These are phyloP conservation scores for Adenanthera pavonina DNA, from an alignment of 306 rosid species.

Conservation along the genomic window DNA sequence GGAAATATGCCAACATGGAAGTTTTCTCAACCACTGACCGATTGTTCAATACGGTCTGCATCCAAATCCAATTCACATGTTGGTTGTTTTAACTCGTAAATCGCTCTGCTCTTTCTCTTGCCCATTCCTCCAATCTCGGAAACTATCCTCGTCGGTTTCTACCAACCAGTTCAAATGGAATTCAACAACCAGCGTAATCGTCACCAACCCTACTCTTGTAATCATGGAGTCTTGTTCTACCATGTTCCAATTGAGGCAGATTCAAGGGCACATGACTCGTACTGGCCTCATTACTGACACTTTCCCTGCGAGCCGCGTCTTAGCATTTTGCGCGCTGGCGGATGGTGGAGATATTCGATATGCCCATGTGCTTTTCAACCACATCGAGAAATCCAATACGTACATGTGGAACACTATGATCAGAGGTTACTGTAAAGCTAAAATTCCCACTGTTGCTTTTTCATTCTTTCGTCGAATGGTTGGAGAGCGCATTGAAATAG, in stretches of 20 bases:
- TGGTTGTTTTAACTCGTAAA: background rate
- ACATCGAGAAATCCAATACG: conserved; percentile 61
- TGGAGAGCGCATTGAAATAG: conserved; percentile 44
- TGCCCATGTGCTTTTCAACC: conserved; percentile 52
- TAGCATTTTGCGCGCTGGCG: conserved; percentile 83
- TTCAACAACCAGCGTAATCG: conserved; percentile 63
- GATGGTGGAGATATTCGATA: conserved; percentile 60
- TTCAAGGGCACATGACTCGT: conserved; percentile 76
- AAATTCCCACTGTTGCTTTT: conserved; percentile 50
- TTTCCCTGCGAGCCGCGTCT: conserved; percentile 70
- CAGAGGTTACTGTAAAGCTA: conserved; percentile 57
- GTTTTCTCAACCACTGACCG: background rate
- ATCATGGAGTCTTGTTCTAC: conserved; percentile 69
- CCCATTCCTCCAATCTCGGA: conserved; percentile 16
- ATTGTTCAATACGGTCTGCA: background rate
- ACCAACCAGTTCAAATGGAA: conserved; percentile 58
- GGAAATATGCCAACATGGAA: background rate
- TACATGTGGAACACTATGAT: conserved; percentile 87
- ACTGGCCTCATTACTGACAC: conserved; percentile 64
- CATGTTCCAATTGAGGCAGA: conserved; percentile 71
- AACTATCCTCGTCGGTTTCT: conserved; percentile 39
- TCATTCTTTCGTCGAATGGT: conserved; percentile 57
- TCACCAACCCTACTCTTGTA: conserved; percentile 69
- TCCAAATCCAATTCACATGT: conserved; percentile 19
- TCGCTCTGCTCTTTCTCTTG: background rate